Conservation (phyloP, 495 filamentous ascomycete genomes). For the Margaritispora aquatica region DNA sequence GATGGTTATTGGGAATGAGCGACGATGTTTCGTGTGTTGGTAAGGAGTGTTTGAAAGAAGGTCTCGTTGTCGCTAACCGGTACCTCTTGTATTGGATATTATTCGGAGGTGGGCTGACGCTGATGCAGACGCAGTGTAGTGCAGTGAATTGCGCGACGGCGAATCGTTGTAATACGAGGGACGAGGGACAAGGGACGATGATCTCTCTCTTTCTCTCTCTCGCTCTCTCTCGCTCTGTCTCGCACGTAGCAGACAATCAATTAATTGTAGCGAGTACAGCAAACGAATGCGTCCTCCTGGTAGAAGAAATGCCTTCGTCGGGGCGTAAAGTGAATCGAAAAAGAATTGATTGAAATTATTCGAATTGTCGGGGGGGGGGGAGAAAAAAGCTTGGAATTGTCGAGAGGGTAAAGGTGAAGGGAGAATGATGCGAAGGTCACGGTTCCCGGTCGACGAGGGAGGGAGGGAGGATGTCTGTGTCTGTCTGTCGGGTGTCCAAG, state of each 20-base stretch:
- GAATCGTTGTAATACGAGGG: background rate
- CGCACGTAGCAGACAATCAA: no score
- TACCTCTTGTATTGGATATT: no score
- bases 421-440: no score
- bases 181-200: constrained; percentile 2
- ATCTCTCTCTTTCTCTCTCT: no score
- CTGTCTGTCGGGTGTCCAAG: background rate
- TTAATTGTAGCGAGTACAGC: constrained; percentile 16
- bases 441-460: no score
- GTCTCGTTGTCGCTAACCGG: background rate
- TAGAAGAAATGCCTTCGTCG: background rate
- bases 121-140: background rate
- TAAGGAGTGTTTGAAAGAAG: constrained; percentile 15
- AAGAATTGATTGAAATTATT: constrained; percentile 3
- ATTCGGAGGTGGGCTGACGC: no score
- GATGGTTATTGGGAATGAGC: background rate
- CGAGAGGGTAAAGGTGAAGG: background rate
- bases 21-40: constrained; percentile 6
- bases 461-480: background rate
- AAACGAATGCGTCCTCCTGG: constrained; percentile 25
- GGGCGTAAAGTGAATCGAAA: background rate
- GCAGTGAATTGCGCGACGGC: background rate
- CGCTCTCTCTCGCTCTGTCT: no score
- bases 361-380: constrained; percentile 3
- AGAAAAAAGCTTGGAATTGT: background rate